Conservation (phyloP, 2,329 filamentous ascomycete genomes). For the Monosporascus ibericus region DNA sequence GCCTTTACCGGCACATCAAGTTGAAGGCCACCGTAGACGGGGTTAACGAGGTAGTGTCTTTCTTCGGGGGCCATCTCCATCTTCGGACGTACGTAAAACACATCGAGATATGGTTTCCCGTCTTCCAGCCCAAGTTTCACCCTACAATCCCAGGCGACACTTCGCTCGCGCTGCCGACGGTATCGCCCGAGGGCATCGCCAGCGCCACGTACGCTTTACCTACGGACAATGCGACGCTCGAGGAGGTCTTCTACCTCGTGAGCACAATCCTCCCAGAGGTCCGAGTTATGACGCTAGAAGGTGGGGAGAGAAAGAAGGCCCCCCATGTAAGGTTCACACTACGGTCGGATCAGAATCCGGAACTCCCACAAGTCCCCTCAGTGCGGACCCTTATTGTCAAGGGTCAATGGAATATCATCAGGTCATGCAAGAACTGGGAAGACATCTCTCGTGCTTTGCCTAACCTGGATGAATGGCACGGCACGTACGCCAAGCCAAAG, state of each 20-base stretch:
- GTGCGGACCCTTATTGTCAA: conserved; percentile 65
- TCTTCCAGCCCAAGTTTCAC: conserved; percentile 55
- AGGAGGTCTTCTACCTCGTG: conserved; percentile 63
- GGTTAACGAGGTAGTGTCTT: conserved; percentile 51
- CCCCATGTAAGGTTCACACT: conserved; percentile 57
- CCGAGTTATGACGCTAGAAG: conserved; percentile 65
- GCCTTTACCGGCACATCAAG: conserved; percentile 71
- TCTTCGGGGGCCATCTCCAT: conserved; percentile 54
- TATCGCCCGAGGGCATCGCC: conserved; percentile 50
- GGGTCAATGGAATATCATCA: conserved; percentile 72
- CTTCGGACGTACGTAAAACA: conserved; percentile 62
- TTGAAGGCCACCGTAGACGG: conserved; percentile 64
- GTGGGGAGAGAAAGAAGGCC: conserved; percentile 70
- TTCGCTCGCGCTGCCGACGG: conserved; percentile 40
- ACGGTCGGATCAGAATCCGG: conserved; percentile 16
- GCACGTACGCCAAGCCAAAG: conserved; percentile 65
- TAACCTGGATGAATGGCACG: conserved; percentile 56
- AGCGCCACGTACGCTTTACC: conserved; percentile 54
- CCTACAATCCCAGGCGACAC: conserved; percentile 36
- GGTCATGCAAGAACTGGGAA: conserved; percentile 56
- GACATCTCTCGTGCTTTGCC: conserved; percentile 58
- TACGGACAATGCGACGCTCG: conserved; percentile 61
- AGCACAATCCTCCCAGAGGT: conserved; percentile 52
- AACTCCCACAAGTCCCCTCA: conserved; percentile 43
- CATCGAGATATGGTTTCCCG: conserved; percentile 72